Base-by-base conservation (phyloP, 352 stramenopile genomes). In the Phytophthora boehmeriae region DNA sequence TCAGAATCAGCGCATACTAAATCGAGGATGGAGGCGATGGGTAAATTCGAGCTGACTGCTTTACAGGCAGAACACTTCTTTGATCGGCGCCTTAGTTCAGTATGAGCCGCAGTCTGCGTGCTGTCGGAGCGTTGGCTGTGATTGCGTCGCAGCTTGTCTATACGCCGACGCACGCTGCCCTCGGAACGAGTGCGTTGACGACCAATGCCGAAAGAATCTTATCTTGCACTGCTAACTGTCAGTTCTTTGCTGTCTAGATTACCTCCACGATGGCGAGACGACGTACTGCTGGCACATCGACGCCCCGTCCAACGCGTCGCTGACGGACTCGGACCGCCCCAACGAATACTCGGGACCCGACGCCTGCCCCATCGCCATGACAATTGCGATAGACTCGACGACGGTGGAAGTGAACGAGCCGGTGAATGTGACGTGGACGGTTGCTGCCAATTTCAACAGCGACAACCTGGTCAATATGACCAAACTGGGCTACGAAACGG, bases 251-350 rank as follows among this genome's bases (percentile, higher is more conserved):
- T 20, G 48, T 27, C 10, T 44, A 86, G 76, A 75, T 54, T 83
- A 84, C 47, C 42, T 71, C 36, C 72, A 76, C 49, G 63, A 86
- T 16, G 66, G 66, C 45, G 56, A 71, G 11, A 74, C 60, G 17
- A 74, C 78, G 35, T 88, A 88, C 60, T 88, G 78, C 63, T 88
- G 78, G 78, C 32, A 74, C 39, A 88, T 88, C 50, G 55, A 67
- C 22, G 67, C 73, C 10, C 46, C 73, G 4, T 78, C 59, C 38
- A 63, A 70, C 22, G 60, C 67, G 27, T 78, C 78, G 59, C 65
- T 87, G 52, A 80, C 64, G 36, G 73, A 81, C 47, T 51, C 61
- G 41, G 59, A 87, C 52, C 73, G 73, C 45, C 71, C 77, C 14
- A 53, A 74, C 17, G 65, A 63, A 17, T 83, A 60, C 54, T 72